Conservation (phyloP, 1,139 yeast genomes). For the Blastobotrys serpentis region DNA sequence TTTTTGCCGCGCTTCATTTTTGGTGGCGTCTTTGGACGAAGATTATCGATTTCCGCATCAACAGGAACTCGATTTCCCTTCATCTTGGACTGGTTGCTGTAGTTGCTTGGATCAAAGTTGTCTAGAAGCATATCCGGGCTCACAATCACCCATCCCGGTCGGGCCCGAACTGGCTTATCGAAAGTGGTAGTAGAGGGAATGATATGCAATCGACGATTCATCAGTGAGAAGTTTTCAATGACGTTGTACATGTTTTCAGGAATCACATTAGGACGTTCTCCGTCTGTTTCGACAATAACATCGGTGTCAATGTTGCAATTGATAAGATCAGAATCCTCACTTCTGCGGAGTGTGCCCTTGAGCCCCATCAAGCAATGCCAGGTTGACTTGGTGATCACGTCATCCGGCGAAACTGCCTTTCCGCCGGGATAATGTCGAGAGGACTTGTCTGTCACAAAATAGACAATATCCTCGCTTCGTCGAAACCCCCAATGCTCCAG, state of each 20-base stretch:
- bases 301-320: conserved; percentile 94
- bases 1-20: conserved; percentile 16
- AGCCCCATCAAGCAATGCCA: conserved; percentile 99
- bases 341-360: conserved; percentile 87
- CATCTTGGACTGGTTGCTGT: conserved; percentile 44
- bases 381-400: conserved; percentile 32
- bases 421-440: conserved; percentile 33
- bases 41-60: conserved; percentile 66
- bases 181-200: conserved; percentile 56
- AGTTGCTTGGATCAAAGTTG: conserved; percentile 57
- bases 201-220: conserved; percentile 79
- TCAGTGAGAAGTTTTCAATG: conserved; percentile 86
- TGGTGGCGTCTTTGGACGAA: conserved; percentile 81
- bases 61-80: conserved; percentile 53
- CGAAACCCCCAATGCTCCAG: conserved; percentile 75
- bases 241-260: conserved; percentile 77
- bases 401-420: conserved; percentile 21
- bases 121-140: conserved; percentile 78
- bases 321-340: conserved; percentile 78
- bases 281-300: conserved; percentile 56
- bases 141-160: conserved; percentile 90
- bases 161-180: conserved; percentile 55
- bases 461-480: conserved; percentile 81
- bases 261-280: conserved; percentile 47
- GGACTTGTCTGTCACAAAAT: conserved; percentile 44